Base-by-base conservation (phyloP, 2,329 filamentous ascomycete species). In the Alternaria burnsii region DNA sequence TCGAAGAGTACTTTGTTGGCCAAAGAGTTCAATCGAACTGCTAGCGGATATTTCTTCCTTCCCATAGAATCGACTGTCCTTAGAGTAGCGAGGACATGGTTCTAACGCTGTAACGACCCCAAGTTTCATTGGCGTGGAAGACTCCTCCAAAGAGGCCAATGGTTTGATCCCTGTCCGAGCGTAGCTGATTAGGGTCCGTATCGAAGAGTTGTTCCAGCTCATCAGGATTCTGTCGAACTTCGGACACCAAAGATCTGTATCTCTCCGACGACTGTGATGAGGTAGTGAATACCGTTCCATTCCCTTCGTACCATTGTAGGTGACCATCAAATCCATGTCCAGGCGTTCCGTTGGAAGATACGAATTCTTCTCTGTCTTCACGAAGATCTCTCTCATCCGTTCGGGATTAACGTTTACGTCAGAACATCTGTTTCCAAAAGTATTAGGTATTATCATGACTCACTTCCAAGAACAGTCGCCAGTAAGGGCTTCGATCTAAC, bases 251-350 rank as follows among this genome's bases (percentile, higher is more conserved):
- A 14, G 32, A 36, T 14, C 12, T 36, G 32, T 14, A 36, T 14
- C 16, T 36, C 6, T 14, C 32, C 12, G 14, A 36, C 11, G 32
- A 36, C 14, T 36, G 32, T 7, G 32, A 5, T 5, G 32, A 36
- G 32, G 11, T 36, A 14, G 12, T 14, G 32, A 14, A 14, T n/a
- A 36, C 14, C 11, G 22, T 18, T 41, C 26, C 16, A 16, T 32
- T 10, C 41, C 24, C 50, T 42, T 52, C 26, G 7, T 20, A 30
- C 5, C 87, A 80, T 84, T 85, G 50, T 14, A 36, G 12, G 32
- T 36, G 88, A 42, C 87, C 87, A 24, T 81, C 68, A 64, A 81
- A 85, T 11, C 87, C 87, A 66, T 89, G 87, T 12, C 85, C 86
- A 12, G 43, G 52, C 41, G 70, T 67, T 46, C 57, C 77, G 54